Evolutionary conservation across 768 basidiomycete genomes (phyloP).

Genomic region (Tylopilus subfusipes): DNA sequence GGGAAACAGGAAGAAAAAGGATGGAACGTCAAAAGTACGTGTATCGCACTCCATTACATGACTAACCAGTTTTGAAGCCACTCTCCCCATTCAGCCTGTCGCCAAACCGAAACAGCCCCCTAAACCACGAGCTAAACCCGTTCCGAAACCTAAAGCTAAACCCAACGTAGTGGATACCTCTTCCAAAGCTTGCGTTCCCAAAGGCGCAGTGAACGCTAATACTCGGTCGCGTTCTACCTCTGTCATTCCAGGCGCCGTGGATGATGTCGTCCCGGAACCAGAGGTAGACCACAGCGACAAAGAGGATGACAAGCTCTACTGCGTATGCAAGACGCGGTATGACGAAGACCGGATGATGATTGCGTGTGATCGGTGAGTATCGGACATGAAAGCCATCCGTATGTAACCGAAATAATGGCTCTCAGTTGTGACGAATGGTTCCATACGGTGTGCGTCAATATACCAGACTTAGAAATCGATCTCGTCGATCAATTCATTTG

Average conservation of each 20-base stretch:
- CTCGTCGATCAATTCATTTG: conserved; percentile 93
- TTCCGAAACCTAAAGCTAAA: conserved; percentile 29
- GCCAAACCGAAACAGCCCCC: conserved; percentile 28
- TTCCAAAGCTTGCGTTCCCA: conserved; percentile 20
- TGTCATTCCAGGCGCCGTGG: conserved; percentile 51
- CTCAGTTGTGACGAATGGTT: conserved; percentile 94
- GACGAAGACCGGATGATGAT: conserved; percentile 90
- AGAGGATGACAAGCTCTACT: conserved; percentile 67
- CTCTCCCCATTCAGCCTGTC: conserved; percentile 10
- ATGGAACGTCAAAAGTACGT: conserved; percentile 21
- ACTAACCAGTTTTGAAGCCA: neutral
- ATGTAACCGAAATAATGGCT: neutral
- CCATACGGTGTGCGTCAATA: conserved; percentile 79
- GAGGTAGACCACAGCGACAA: conserved; percentile 43
- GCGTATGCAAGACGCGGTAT: conserved; percentile 83
- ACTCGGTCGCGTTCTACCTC: conserved; percentile 69
- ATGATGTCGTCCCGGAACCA: conserved; percentile 44
- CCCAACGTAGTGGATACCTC: conserved; percentile 7
- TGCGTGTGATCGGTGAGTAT: conserved; percentile 80
- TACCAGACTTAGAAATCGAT: conserved; percentile 78
- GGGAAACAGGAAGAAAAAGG: conserved; percentile 38
- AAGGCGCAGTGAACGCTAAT: conserved; percentile 25
- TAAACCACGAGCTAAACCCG: conserved; percentile 33
- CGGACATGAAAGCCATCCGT: neutral
- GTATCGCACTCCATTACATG: neutral